phyloP scores from a whole-genome alignment of 2,329 filamentous ascomycete species.

The Aspergillus sergii region DNA sequence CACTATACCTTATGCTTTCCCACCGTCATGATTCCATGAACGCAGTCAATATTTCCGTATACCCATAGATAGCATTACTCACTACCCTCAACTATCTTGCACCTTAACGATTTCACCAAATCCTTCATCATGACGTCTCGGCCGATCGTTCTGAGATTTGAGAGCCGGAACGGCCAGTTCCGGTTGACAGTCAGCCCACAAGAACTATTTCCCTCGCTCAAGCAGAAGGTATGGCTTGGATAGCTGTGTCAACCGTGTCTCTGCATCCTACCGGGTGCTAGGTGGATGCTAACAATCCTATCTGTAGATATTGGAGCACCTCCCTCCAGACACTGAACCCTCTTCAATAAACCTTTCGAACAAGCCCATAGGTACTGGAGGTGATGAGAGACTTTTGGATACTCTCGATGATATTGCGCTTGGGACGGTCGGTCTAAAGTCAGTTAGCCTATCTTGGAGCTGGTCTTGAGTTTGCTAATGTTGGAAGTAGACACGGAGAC shows the following conservation, averaged over 20 bases:
- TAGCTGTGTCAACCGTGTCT: neutral
- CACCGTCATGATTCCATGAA: neutral
- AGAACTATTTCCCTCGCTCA: conserved; percentile 67
- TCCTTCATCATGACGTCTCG: conserved; percentile 39
- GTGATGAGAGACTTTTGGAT: conserved; percentile 57
- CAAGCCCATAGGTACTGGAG: conserved; percentile 58
- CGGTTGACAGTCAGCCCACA: conserved; percentile 76
- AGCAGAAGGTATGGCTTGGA: conserved; percentile 43
- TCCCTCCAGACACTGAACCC: conserved; percentile 59
- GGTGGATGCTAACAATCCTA: conserved; percentile 14
- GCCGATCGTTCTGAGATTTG: conserved; percentile 80
- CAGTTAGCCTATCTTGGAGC: conserved; percentile 22
- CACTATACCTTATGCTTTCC: neutral
- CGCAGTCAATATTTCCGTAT: neutral
- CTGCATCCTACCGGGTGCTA: too few species aligned
- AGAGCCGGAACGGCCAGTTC: conserved; percentile 90
- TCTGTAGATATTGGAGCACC: conserved; percentile 57
- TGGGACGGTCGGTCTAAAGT: conserved; percentile 60
- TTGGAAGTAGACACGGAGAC: conserved; percentile 72
- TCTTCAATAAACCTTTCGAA: conserved; percentile 62
- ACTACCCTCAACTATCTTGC: neutral
- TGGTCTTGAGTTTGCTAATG: neutral
- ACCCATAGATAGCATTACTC: neutral
- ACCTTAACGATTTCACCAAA: neutral
- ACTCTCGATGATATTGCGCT: conserved; percentile 59